Evolutionary conservation across 2,329 filamentous ascomycete genomes (phyloP), one percentile per base, ranked within the genome.

Genomic region (Cercospora canescens): DNA sequence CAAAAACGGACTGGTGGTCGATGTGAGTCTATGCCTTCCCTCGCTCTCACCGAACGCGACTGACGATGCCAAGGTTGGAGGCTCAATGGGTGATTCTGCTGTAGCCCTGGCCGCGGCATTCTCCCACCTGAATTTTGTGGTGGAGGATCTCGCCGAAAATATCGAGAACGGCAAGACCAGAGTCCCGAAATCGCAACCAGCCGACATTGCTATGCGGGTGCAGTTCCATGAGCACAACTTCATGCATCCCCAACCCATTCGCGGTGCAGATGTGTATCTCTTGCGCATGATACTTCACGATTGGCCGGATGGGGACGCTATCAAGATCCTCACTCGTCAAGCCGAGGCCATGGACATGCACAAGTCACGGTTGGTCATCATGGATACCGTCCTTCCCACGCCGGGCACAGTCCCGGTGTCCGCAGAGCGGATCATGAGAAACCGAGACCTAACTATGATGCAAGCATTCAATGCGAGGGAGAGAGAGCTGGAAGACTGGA

Each of bases 1-100:
- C 2, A 72, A 76, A 4, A 86, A 82, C 2, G 85, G 80, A 0
- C 76, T 89, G 37, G 85, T 89, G 5, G 87, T 89, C 64, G 71
- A 83, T 35, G 81, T 81, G 41, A 35, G 59, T 62, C 16, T 61
- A 11, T n/a, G 14, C 59, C 14, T 16, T 48, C 41, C 14, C 34
- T 14, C 18, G 18, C 11, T 48, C 12, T 9, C 8, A 14, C 16
- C 35, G 8, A 8, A 16, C 35, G 35, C 16, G 35, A 16, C 35
- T 39, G 35, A 39, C 35, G 35, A 8, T 39, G 35, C 8, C 35
- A 16, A 39, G 35, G 35, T 63, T 5, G 60, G 60, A 30, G 60
- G 60, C 24, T 63, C 60, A n/a, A 63, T 48, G 83, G 60, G 60
- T 6, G 41, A 63, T 28, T 45, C 60, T 48, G 50, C 39, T 11